Evolutionary conservation across 2,329 filamentous ascomycete genomes (phyloP).

Genomic region (Venturia carpophila): DNA sequence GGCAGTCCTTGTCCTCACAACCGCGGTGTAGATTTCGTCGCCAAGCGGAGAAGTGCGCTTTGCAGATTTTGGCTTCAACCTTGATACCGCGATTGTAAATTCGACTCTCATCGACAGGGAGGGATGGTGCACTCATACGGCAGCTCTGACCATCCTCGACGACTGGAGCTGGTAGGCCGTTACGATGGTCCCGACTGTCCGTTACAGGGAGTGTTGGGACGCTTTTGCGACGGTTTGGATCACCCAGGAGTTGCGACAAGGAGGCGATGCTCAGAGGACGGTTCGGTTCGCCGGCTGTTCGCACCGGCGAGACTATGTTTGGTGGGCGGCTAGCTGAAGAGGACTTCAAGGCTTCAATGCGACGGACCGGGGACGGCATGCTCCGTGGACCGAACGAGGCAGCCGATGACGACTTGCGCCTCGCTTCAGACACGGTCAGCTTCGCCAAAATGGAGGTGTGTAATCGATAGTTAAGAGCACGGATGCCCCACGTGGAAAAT

Average conservation of each 20-base stretch:
- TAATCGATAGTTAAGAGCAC: conserved; percentile 6
- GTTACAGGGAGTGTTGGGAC: background rate
- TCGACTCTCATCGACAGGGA: background rate
- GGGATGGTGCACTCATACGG: background rate
- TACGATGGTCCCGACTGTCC: background rate
- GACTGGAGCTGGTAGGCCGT: background rate
- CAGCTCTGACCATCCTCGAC: background rate
- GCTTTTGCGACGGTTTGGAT: background rate
- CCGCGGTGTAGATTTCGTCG: background rate
- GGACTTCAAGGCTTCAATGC: background rate
- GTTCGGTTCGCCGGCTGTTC: background rate
- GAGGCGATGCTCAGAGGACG: background rate
- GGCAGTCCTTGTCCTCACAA: background rate
- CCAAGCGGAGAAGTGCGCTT: conserved; percentile 3
- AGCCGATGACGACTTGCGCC: background rate
- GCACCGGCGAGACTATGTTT: background rate
- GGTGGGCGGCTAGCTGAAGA: background rate
- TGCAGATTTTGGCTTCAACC: background rate
- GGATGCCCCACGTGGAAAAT: background rate
- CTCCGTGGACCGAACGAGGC: background rate
- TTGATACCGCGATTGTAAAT: conserved; percentile 7
- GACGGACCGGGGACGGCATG: background rate
- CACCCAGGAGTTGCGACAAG: background rate
- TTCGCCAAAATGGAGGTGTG: background rate
- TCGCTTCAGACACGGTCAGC: background rate